A percentile compares a stretch with the other conserved stretches of the same genome.
phyloP scores from a whole-genome alignment of 768 basidiomycete species.

The Mycena alexandri region DNA sequence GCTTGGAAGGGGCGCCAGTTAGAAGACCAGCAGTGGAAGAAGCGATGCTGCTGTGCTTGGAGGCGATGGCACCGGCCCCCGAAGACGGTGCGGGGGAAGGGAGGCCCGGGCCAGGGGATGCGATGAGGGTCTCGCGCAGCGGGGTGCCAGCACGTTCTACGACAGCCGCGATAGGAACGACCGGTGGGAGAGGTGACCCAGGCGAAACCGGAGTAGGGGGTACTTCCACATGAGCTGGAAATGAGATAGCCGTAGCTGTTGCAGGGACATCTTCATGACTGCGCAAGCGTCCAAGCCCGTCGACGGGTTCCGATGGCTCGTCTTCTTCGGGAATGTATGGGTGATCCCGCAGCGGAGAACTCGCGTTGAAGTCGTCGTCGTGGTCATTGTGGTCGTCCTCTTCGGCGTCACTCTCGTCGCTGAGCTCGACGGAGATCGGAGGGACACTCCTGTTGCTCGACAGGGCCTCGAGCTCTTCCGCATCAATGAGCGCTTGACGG shows the following conservation, averaged over 20 bases:
- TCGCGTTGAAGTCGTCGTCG: conserved; percentile 52
- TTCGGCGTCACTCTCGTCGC: conserved; percentile 85
- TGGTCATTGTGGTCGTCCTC: conserved; percentile 68
- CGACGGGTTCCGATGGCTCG: conserved; percentile 57
- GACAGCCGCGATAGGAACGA: conserved; percentile 47
- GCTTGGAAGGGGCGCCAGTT: conserved; percentile 25
- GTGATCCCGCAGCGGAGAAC: conserved; percentile 60
- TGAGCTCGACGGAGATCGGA: conserved; percentile 81
- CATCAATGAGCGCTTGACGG: conserved; percentile 70
- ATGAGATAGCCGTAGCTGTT: conserved; percentile 48
- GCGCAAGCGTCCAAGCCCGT: conserved; percentile 40
- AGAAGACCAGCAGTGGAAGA: conserved; percentile 38
- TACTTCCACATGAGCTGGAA: conserved; percentile 32
- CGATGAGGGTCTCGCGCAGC: conserved; percentile 46
- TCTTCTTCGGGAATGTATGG: conserved; percentile 80
- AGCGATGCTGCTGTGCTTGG: conserved; percentile 59
- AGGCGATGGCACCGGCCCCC: conserved; percentile 37
- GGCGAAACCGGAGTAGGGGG: conserved; percentile 45
- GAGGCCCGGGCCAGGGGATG: conserved; percentile 43
- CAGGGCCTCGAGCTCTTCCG: conserved; percentile 60
- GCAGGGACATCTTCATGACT: conserved; percentile 46
- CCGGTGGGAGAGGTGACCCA: conserved; percentile 43
- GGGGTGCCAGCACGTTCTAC: conserved; percentile 40
- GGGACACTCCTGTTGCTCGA: conserved; percentile 57
- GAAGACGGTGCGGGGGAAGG: conserved; percentile 42